Percentiles rank a stretch among this genome's conserved stretches.
Evolutionary conservation across 179 eudicot genomes (phyloP).

Genomic region (Camellia oleifera): DNA sequence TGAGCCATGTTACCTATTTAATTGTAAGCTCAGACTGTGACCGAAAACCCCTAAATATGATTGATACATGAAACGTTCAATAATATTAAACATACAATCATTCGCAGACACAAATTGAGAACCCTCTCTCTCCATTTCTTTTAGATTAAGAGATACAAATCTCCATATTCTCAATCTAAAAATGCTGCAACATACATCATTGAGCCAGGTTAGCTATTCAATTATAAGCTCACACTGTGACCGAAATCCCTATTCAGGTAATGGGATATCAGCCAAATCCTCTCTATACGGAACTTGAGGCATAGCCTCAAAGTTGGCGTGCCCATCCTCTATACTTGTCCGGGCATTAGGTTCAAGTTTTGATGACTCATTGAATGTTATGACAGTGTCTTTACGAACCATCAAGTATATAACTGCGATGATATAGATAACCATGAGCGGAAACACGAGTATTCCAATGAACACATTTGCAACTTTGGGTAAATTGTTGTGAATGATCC

Average conservation of each 20-base stretch:
- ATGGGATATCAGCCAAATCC: slow-evolving; percentile 46
- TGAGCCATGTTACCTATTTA: too few species aligned
- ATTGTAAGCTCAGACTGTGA: too few species aligned
- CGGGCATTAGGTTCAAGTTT: slow-evolving; percentile 27
- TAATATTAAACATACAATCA: neutral
- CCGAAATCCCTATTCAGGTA: slow-evolving; percentile 22
- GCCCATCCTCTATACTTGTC: slow-evolving; percentile 34
- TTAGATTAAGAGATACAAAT: too few species aligned
- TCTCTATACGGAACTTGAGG: slow-evolving; percentile 38
- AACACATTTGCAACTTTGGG: slow-evolving; percentile 64
- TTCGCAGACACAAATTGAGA: neutral
- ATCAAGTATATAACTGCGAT: slow-evolving; percentile 51
- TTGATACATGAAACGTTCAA: neutral
- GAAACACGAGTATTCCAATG: slow-evolving; percentile 60
- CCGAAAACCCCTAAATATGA: too few species aligned
- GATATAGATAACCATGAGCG: slow-evolving; percentile 55
- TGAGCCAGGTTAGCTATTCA: too few species aligned
- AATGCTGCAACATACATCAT: neutral
- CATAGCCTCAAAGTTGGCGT: slow-evolving; percentile 2
- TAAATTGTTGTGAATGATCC: slow-evolving; percentile 52
- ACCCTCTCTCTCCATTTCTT: neutral
- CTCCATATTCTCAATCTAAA: neutral
- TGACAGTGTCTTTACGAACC: slow-evolving; percentile 60
- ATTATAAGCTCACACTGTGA: too few species aligned
- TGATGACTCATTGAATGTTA: slow-evolving; percentile 46